These are phyloP conservation scores for Candida vaughaniae DNA, from an alignment of 805 yeast species.

Conservation along the genomic window DNA sequence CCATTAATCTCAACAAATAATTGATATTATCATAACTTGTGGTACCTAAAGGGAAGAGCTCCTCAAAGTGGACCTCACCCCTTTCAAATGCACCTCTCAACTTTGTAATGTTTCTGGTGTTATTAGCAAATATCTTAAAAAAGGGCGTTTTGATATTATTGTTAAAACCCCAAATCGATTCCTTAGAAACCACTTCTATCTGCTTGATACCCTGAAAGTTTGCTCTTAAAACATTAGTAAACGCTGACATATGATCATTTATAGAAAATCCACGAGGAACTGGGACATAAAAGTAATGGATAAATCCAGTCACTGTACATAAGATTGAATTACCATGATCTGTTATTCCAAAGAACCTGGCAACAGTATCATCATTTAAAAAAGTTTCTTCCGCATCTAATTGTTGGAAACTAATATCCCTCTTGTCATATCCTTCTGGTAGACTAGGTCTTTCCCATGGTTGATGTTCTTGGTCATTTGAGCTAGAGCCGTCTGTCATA, in stretches of 20 bases:
- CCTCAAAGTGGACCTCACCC: constrained; percentile 69
- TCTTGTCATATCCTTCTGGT: constrained; percentile 49
- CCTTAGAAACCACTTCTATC: constrained; percentile 67
- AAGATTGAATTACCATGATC: constrained; percentile 82
- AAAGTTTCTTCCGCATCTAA: constrained; percentile 88
- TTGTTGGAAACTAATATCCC: constrained; percentile 79
- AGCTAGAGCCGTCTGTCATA: constrained; percentile 30
- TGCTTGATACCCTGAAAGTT: constrained; percentile 58
- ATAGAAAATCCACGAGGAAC: constrained; percentile 76
- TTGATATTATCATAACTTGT: constrained; percentile 90
- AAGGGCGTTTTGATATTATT: constrained; percentile 79
- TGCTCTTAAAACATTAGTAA: constrained; percentile 45
- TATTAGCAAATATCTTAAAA: constrained; percentile 66
- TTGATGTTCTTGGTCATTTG: constrained; percentile 36
- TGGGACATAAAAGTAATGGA: constrained; percentile 89
- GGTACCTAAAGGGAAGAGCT: constrained; percentile 56
- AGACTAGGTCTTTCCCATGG: constrained; percentile 57
- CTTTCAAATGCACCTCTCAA: constrained; percentile 80
- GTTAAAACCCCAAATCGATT: constrained; percentile 91
- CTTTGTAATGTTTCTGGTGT: constrained; percentile 64
- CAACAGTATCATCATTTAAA: constrained; percentile 56
- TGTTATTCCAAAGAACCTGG: constrained; percentile 92
- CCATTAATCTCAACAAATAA: constrained; percentile 81
- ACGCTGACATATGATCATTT: constrained; percentile 49
- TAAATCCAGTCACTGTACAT: constrained; percentile 85